A percentile compares a stretch with the other conserved stretches of the same genome.
These are phyloP conservation scores for Shiraia sp. DNA, from an alignment of 2,329 filamentous ascomycete species.

Conservation along the genomic window DNA sequence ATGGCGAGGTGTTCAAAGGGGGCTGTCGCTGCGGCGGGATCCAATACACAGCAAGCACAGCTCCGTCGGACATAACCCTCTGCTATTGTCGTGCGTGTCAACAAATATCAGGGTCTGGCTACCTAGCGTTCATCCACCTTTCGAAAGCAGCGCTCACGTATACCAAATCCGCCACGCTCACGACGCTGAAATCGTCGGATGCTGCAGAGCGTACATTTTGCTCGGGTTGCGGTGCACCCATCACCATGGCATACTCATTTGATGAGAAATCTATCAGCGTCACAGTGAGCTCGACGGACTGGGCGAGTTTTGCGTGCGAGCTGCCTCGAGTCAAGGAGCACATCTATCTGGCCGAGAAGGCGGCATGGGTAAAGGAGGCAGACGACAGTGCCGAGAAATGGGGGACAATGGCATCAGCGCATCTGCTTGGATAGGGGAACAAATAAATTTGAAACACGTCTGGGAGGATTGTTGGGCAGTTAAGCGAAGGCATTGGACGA, in stretches of 20 bases:
- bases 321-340: conserved; percentile 41
- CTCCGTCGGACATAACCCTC: conserved; percentile 43
- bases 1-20: conserved; percentile 41
- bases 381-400: conserved; percentile 35
- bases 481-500: conserved; percentile 14
- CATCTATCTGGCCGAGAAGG: conserved; percentile 52
- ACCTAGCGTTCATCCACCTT: conserved; percentile 49
- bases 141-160: conserved; percentile 41
- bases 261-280: conserved; percentile 39
- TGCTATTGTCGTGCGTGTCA: conserved; percentile 58
- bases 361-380: conserved; percentile 32
- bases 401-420: conserved; percentile 22
- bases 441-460: background rate
- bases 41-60: conserved; percentile 44
- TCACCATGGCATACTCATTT: conserved; percentile 49
- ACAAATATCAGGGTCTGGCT: conserved; percentile 52
- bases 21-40: conserved; percentile 51
- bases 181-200: conserved; percentile 43
- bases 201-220: conserved; percentile 52
- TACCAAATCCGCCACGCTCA: conserved; percentile 32
- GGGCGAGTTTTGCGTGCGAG: conserved; percentile 41
- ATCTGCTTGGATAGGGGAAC: conserved; percentile 9
- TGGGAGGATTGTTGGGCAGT: background rate
- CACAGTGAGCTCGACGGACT: conserved; percentile 49
- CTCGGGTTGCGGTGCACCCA: conserved; percentile 51